Conservation (phyloP, 257 asterid genomes). For the Mitragyna speciosa region DNA sequence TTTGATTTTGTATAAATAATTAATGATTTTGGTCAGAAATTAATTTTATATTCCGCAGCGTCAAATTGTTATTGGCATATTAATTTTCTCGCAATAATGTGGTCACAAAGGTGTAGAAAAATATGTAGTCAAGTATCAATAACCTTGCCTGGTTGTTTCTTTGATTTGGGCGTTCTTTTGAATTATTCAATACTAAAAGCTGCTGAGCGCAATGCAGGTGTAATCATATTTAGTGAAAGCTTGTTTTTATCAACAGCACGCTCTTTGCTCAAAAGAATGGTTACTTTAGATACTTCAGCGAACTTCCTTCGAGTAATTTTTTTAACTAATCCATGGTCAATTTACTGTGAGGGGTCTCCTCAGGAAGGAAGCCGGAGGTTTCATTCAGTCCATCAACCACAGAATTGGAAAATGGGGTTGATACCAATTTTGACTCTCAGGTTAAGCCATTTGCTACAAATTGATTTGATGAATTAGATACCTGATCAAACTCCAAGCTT, state of each 20-base stretch:
- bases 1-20: too few relatives aligned
- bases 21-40: too few relatives aligned
- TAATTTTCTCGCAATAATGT: too few relatives aligned
- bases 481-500: neutral
- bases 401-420: neutral
- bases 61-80: too few relatives aligned
- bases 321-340: neutral
- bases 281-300: neutral
- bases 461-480: neutral
- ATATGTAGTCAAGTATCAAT: neutral
- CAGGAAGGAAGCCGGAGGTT: neutral
- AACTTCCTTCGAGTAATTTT: neutral
- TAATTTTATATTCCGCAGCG: too few relatives aligned
- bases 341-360: neutral
- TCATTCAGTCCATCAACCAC: neutral
- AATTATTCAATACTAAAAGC: neutral
- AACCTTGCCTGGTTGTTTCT: slow-evolving; percentile 30
- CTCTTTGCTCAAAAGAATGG: slow-evolving; percentile 2
- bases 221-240: slow-evolving; percentile 18
- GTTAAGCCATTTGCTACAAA: neutral
- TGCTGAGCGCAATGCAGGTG: slow-evolving; percentile 28
- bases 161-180: slow-evolving; percentile 13
- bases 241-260: slow-evolving; percentile 14
- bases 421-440: neutral
- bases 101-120: slow-evolving; percentile 5